Evolutionary conservation across 1,139 yeast species (phyloP), one percentile per base, ranked within the genome.

Genomic region (Groenewaldozyma sp.): DNA sequence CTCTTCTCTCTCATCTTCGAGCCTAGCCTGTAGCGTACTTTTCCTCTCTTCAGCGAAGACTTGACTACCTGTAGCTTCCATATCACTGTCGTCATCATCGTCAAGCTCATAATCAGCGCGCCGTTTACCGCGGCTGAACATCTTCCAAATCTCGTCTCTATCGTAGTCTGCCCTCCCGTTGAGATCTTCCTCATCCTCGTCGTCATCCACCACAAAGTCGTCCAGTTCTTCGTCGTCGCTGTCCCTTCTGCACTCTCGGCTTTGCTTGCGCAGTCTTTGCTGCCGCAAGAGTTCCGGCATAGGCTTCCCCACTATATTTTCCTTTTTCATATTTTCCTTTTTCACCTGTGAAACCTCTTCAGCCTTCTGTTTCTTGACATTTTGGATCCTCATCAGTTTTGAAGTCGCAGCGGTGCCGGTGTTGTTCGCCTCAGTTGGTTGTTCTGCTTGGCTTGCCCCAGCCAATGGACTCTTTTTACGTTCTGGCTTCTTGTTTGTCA

Each of bases 1-100:
- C 52, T 71, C 70, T 54, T 82, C 94, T 38, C 65, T 62, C 40
- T 67, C 66, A 51, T 83, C 94, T 54, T 83, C 95, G 34, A 67
- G 48, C 49, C 71, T 70, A 0, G 87, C 94, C 43, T 63, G 63
- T 38, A 60, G 66, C 37, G 77, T 68, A 3, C 95, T 80, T 33
- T 73, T 59, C 48, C 65, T 71, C 59, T 88, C 97, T 55, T 88
- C 97, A 40, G 74, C 83, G 33, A 86, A 64, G 31, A 88, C 76
- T 50, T 88, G 95, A 22, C 78, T 78, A 17, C 95, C 96, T 1
- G 93, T 81, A 5, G 95, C 95, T 56, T 88, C 96, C 96, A 88
- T 88, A 54, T 83, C 94, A 44, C 79, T 84, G 27, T 71, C 70
- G 39, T 78, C 77, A 42, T 77, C 79, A 36, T 72, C 76, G 45